These are phyloP conservation scores for Suillus variegatus DNA, from an alignment of 768 basidiomycete species.

Conservation along the genomic window DNA sequence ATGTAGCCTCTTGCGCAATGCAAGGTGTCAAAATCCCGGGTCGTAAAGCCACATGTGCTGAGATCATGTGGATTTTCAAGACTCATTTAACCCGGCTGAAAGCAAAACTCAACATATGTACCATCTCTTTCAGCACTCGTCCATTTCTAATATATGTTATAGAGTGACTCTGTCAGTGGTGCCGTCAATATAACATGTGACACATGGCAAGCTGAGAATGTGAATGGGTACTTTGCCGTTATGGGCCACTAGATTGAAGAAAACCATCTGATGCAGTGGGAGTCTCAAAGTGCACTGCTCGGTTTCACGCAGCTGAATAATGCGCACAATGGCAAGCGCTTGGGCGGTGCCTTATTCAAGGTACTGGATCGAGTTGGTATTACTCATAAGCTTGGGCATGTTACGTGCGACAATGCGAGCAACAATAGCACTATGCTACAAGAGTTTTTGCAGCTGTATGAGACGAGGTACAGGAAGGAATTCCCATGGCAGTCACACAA, in stretches of 20 bases:
- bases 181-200: conserved; percentile 38
- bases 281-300: conserved; percentile 31
- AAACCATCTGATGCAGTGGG: conserved; percentile 25
- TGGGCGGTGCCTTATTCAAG: conserved; percentile 38
- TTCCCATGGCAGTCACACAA: neutral
- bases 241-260: conserved; percentile 42
- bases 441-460: conserved; percentile 18
- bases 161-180: conserved; percentile 22
- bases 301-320: conserved; percentile 41
- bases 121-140: neutral
- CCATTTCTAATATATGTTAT: neutral
- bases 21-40: no score
- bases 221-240: conserved; percentile 39
- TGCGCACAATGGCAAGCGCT: conserved; percentile 33
- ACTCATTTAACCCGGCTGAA: conserved; percentile 17
- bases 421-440: conserved; percentile 41
- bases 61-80: conserved; percentile 22
- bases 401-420: conserved; percentile 39
- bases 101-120: conserved; percentile 20
- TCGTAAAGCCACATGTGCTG: conserved; percentile 28
- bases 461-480: neutral
- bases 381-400: conserved; percentile 30
- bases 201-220: conserved; percentile 42
- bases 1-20: no score
- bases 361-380: conserved; percentile 29